Base-by-base conservation (phyloP, 1,139 yeast species). In the Dujonia santamariae region DNA sequence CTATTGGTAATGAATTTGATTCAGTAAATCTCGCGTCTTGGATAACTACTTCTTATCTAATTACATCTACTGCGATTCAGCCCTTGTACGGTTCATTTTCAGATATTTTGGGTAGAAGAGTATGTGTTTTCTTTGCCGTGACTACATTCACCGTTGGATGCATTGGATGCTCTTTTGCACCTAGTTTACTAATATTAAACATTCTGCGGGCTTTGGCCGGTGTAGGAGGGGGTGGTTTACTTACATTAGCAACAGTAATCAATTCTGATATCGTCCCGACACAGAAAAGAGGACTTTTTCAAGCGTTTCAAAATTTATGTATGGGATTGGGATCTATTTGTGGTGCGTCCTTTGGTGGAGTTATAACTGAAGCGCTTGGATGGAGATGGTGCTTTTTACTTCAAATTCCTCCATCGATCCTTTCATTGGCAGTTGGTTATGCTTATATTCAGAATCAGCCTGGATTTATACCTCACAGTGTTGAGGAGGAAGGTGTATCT, bases 51-150 rank as follows among this genome's bases (percentile, higher is more conserved):
- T 59, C 67, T 6, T 67, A 66, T 38, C 41, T 59, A 28, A 48
- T 59, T 33, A 54, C 63, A 8, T 47, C 59, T 12, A 55, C 63
- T 3, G 60, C 61, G 4, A 56, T 55, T 41, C 63, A 54, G 35
- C 60, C 61, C 9, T 42, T 75, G 17, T 75, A 72, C 40, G 80
- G 80, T 8, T 67, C 74, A 31, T 52, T 74, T 13, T 68, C 77
- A 4, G 80, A 75, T 41, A 58, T 76, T n/a, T 57, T 75, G 26
- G 80, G 80, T 1, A 51, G 83, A 34, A 69, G 70, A 38, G 35
- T 34, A 12, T 54, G 59, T 40, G 44, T 53, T 11, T 40, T 49
- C 19, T 53, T 54, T 41, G 56, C 60, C 4, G 45, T 49, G 28
- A 31, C 37, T 3, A 34, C 43, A 11, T 55, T 55, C 37, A 45